Evolutionary conservation across 108 stramenopile species (phyloP).

Genomic region (Fistulifera pelliculosa): DNA sequence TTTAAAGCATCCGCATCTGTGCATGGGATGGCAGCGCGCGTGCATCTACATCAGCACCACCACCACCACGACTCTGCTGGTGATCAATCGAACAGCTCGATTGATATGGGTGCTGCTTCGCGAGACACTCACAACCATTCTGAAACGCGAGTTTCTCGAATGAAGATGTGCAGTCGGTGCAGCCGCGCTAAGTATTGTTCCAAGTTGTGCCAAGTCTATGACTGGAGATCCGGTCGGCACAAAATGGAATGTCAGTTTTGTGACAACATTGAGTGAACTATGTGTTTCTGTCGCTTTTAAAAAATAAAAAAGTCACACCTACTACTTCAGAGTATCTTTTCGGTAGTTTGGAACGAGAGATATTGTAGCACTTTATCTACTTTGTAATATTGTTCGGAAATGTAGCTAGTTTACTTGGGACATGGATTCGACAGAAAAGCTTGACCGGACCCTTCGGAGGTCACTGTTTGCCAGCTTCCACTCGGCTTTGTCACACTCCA

Average conservation of each 20-base stretch:
- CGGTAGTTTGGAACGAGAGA: no score
- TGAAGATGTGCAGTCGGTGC: conserved; percentile 90
- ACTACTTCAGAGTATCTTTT: no score
- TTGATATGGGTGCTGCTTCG: no score
- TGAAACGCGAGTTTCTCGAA: conserved; percentile 56
- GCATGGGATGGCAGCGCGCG: background rate
- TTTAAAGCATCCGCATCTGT: conserved; percentile 41
- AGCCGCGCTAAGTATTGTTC: conserved; percentile 84
- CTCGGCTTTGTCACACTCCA: conserved; percentile 53
- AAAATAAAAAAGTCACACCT: no score
- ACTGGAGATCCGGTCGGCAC: conserved; percentile 85
- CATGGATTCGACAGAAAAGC: conserved; percentile 38
- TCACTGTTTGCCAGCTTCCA: conserved; percentile 71
- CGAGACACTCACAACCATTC: background rate
- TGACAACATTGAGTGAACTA: conserved; percentile 9
- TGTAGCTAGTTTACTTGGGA: no score
- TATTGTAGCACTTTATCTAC: no score
- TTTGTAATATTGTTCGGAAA: no score
- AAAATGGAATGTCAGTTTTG: conserved; percentile 83
- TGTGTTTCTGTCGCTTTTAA: no score
- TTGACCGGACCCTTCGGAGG: conserved; percentile 55
- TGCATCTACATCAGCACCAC: no score
- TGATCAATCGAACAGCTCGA: no score
- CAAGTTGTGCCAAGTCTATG: conserved; percentile 83
- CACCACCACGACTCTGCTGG: no score